Evolutionary conservation across 495 filamentous ascomycete genomes (phyloP), one percentile per base, ranked within the genome.

Genomic region (Hypoxylon subgilvum): DNA sequence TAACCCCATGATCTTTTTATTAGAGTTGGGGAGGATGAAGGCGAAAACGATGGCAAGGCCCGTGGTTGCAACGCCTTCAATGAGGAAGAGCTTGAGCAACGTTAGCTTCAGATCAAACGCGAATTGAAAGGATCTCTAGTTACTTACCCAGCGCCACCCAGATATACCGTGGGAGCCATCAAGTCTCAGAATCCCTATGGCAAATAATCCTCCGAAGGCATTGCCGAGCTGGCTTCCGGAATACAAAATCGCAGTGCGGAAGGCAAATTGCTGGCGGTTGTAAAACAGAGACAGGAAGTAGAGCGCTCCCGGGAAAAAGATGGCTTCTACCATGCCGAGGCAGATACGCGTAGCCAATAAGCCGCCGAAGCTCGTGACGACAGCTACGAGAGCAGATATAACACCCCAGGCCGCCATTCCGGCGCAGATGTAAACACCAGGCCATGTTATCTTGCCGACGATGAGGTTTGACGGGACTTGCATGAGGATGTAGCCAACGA

Each of bases 311-410:
- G 65, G 65, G 28, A 68, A 57, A 13, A 68, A 72, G 17, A 70
- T 66, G 2, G 72, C 74, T 41, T 78, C 75, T 8, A 65, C 63
- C 41, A 69, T 56, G 10, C 75, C 75, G 0, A 78, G 65, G 28
- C 72, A 52, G 7, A 66, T 57, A 22, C 75, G 67, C 2, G 72
- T 65, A 1, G 56, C 71, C 31, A 76, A 67, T 10, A 76, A 57
- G 18, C 65, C 65, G 5, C 56, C 72, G 63, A 16, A 74, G 68
- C 56, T 74, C 70, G 59, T 74, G 52, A 44, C 76, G 74, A 61
- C 55, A 28, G 77, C 72, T 1, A 17, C 22, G 3, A 17, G 4
- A 14, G 44, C 44, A 12, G 13, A 19, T 4, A 47, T n/a, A n/a
- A 8, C 27, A 10, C 44, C 44, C 44, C 44, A 47, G 10, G 22